Evolutionary conservation across 768 basidiomycete species (phyloP), one percentile per base, ranked within the genome.

Genomic region (Mycena polygramma): DNA sequence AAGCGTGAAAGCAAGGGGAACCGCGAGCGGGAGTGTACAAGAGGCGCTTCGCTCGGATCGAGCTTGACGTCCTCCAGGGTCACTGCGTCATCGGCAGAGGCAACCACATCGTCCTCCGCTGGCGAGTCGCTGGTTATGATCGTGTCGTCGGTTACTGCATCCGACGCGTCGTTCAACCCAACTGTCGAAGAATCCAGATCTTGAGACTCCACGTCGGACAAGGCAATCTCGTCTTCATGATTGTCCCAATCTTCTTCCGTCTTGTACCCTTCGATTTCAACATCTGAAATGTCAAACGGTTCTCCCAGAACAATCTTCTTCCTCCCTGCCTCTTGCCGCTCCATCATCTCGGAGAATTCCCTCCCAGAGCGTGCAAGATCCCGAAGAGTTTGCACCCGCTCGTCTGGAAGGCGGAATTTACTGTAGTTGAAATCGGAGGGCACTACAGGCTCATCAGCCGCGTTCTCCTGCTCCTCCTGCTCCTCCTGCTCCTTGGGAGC

Each of bases 401-500:
- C 48, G 37, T 64, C 49, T 13, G 72, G 65, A 6, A 41, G 10
- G 22, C 72, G 69, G 66, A 73, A 73, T 45, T 67, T 70, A 0
- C 24, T 37, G n/a, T 41, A 63, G 24, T 73, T 69, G 49, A 73
- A 73, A 53, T 63, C 69, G 8, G 13, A 26, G 15, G 64, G 54
- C 17, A 63, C n/a, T 26, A 10, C 9, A 24, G 30, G 52, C 37
- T 35, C 24, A 17, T 57, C 71, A 30, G 39, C 59, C 22, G 51
- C 22, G 30, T 6, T 30, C 22, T 54, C 58, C 19, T 53, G 46
- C 14, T 43, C 58, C 36, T 39, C 36, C 22, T 57, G 20, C 20
- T 53, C 37, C 14, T 43, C 58, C 36, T 39, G 26, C 22, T 57
- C 15, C 20, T 52, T 57, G 52, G 74, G 78, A 1, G 78, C 82